These are phyloP conservation scores for Candida albicans DNA, from an alignment of 1,139 yeast genomes.

Conservation along the genomic window DNA sequence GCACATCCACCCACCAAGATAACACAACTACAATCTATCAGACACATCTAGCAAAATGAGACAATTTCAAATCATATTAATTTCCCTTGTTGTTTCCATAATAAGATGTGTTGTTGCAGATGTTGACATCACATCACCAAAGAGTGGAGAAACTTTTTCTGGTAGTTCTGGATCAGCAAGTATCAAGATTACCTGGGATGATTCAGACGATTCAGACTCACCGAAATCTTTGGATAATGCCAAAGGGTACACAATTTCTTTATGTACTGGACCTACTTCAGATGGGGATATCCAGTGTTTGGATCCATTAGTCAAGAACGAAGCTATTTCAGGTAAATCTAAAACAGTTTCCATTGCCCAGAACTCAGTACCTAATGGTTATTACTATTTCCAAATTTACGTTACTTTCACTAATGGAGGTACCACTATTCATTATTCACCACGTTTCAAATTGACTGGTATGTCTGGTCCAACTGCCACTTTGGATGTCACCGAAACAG, in stretches of 20 bases:
- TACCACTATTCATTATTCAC: conserved; percentile 69
- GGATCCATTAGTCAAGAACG: conserved; percentile 22
- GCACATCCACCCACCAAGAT: too few relatives aligned
- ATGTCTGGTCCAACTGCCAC: conserved; percentile 62
- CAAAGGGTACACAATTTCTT: conserved; percentile 47
- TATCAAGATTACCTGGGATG: conserved; percentile 59
- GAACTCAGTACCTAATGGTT: conserved; percentile 56
- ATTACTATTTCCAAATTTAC: conserved; percentile 67
- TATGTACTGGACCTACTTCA: conserved; percentile 63
- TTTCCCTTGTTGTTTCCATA: conserved; percentile 7
- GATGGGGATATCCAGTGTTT: conserved; percentile 48
- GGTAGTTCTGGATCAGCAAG: conserved; percentile 50
- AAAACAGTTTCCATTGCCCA: conserved; percentile 46
- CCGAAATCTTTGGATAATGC: conserved; percentile 39
- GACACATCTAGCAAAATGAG: neutral
- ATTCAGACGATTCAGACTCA: conserved; percentile 45
- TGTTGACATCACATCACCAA: conserved; percentile 56
- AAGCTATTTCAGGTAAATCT: conserved; percentile 23
- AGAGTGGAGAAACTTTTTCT: conserved; percentile 45
- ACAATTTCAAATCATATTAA: conserved; percentile 3
- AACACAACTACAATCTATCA: neutral
- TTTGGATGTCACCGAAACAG: conserved; percentile 30
- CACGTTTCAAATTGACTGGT: conserved; percentile 62
- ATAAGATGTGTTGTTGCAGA: conserved; percentile 40
- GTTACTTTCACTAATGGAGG: conserved; percentile 42